These are phyloP conservation scores for Globisporangium camurandrum DNA, from an alignment of 352 stramenopile species.

Conservation along the genomic window DNA sequence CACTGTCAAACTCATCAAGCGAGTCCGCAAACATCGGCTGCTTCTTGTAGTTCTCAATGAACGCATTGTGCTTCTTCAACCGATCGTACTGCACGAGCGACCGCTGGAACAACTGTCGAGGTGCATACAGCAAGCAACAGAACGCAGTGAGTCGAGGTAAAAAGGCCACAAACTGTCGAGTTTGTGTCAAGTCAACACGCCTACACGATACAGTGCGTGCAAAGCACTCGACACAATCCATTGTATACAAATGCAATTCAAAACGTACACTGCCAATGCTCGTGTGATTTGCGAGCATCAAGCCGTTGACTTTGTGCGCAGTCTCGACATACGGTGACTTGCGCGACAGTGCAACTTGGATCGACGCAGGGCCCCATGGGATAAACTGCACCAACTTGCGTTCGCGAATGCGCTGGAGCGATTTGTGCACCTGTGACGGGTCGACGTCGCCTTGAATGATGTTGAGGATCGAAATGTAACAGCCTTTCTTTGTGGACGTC, in stretches of 20 bases:
- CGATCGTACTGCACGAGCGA: constrained; percentile 96
- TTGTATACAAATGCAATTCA: not conserved
- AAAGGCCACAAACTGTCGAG: too few species aligned
- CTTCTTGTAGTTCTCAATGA: constrained; percentile 98
- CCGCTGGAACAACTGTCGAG: constrained; percentile 74
- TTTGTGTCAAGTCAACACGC: not conserved
- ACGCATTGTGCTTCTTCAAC: constrained; percentile 96
- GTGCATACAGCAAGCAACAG: constrained; percentile 4
- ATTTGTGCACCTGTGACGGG: constrained; percentile 98
- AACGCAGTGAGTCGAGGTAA: constrained; percentile 3
- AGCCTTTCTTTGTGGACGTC: constrained; percentile 93
- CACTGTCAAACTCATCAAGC: constrained; percentile 81
- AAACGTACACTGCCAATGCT: constrained; percentile 85
- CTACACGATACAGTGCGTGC: not conserved
- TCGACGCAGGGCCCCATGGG: constrained; percentile 97
- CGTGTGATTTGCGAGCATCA: constrained; percentile 99
- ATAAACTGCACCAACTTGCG: constrained; percentile 97
- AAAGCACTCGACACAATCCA: not conserved
- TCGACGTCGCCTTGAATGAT: constrained; percentile 99
- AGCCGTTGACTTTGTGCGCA: constrained; percentile 94
- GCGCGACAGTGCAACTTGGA: constrained; percentile 97
- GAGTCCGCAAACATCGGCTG: constrained; percentile 95
- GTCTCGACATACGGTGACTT: constrained; percentile 97
- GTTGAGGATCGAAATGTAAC: constrained; percentile 99
- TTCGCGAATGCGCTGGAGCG: constrained; percentile 97